Percentiles rank a stretch among this genome's conserved stretches.
These are phyloP conservation scores for Filosporella fistucella DNA, from an alignment of 495 filamentous ascomycete species.

Conservation along the genomic window DNA sequence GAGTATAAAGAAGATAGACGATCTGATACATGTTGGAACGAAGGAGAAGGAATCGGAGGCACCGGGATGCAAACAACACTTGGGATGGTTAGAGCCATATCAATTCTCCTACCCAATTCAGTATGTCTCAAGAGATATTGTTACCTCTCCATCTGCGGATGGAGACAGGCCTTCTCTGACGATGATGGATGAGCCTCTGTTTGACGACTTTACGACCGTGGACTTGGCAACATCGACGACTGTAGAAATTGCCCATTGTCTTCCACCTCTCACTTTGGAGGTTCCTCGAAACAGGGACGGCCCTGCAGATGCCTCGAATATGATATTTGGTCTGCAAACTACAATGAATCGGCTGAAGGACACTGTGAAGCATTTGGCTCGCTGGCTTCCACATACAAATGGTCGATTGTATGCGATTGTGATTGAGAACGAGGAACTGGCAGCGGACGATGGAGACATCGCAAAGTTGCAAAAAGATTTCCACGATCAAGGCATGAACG, in stretches of 20 bases:
- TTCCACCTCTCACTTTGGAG: conserved; percentile 15
- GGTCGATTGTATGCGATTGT: conserved; percentile 55
- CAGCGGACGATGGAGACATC: conserved; percentile 29
- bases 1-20: conserved; percentile 1
- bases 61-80: conserved; percentile 12
- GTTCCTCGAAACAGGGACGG: conserved; percentile 11
- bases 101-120: conserved; percentile 19
- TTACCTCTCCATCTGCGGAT: conserved; percentile 6
- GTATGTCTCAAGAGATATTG: conserved; percentile 22
- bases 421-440: conserved; percentile 34
- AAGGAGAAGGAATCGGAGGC: conserved; percentile 2
- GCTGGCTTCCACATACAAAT: conserved; percentile 58
- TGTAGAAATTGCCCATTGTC: conserved; percentile 7
- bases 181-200: conserved; percentile 19
- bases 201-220: conserved; percentile 11
- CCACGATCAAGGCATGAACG: conserved; percentile 42
- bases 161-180: conserved; percentile 17
- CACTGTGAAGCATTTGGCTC: conserved; percentile 51
- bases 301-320: conserved; percentile 19
- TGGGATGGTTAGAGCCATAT: conserved; percentile 23
- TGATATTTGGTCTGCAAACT: conserved; percentile 57
- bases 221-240: conserved; percentile 14
- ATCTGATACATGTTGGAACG: not conserved
- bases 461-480: conserved; percentile 28
- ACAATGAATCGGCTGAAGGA: conserved; percentile 49